phyloP scores from a whole-genome alignment of 1,284 basidiomycete species.

The Microbotryum intermedium region DNA sequence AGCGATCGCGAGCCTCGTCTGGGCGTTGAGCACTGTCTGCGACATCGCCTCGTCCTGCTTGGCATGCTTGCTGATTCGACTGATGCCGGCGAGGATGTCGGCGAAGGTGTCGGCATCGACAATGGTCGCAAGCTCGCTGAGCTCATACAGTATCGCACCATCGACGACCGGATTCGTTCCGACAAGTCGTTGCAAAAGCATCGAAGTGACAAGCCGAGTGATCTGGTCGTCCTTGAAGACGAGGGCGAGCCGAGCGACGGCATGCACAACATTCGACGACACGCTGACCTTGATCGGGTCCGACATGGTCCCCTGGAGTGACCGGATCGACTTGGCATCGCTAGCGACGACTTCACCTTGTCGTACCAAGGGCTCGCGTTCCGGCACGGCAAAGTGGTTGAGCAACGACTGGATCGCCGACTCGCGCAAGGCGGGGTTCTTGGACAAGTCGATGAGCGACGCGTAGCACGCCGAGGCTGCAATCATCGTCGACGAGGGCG shows the following conservation, averaged over 20 bases:
- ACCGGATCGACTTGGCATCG: background rate
- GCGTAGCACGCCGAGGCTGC: constrained; percentile 2
- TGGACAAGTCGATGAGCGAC: background rate
- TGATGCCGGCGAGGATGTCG: constrained; percentile 79
- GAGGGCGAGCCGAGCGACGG: constrained; percentile 70
- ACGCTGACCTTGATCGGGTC: background rate
- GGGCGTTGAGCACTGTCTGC: constrained; percentile 78
- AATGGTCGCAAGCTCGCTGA: constrained; percentile 78
- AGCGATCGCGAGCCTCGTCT: constrained; percentile 75
- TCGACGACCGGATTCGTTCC: constrained; percentile 77
- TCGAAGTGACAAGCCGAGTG: constrained; percentile 63
- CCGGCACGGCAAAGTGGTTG: constrained; percentile 15
- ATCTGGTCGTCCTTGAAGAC: constrained; percentile 76
- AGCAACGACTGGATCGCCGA: constrained; percentile 23
- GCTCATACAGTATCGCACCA: constrained; percentile 79
- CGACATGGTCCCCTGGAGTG: constrained; percentile 1
- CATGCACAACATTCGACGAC: constrained; percentile 34
- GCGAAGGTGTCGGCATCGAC: constrained; percentile 68
- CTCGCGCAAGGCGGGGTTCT: background rate
- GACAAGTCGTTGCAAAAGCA: constrained; percentile 80
- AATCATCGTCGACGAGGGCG: background rate
- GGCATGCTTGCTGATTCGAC: constrained; percentile 70
- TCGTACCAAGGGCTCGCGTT: background rate
- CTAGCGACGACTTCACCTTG: too few relatives aligned
- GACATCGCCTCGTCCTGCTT: constrained; percentile 79